phyloP scores from a whole-genome alignment of 805 yeast species.

The Osmozyma mogii region DNA sequence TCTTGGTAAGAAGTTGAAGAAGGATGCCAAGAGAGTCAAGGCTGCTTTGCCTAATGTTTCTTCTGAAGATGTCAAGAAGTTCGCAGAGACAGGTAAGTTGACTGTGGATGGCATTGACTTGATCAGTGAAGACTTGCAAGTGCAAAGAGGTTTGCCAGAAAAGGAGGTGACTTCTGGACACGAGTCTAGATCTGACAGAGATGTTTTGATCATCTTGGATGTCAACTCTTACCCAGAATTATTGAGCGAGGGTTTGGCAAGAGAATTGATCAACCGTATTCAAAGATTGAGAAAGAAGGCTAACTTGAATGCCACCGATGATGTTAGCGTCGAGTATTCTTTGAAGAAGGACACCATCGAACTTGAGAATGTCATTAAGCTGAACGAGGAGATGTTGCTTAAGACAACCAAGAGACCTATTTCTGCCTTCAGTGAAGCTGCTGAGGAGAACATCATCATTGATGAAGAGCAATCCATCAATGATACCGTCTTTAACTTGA shows the following conservation, averaged over 20 bases:
- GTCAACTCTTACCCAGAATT: slow-evolving; percentile 81
- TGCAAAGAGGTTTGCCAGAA: slow-evolving; percentile 81
- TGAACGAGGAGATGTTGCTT: slow-evolving; percentile 59
- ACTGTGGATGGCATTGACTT: slow-evolving; percentile 86
- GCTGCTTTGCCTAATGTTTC: slow-evolving; percentile 80
- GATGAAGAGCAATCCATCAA: slow-evolving; percentile 80
- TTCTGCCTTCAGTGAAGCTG: slow-evolving; percentile 37
- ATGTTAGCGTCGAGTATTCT: slow-evolving; percentile 77
- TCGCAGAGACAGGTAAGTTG: slow-evolving; percentile 63
- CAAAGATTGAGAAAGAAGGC: slow-evolving; percentile 97
- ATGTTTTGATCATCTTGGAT: slow-evolving; percentile 84
- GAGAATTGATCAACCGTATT: slow-evolving; percentile 94
- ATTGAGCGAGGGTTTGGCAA: slow-evolving; percentile 89
- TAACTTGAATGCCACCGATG: slow-evolving; percentile 92
- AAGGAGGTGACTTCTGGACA: slow-evolving; percentile 57
- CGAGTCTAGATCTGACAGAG: slow-evolving; percentile 82
- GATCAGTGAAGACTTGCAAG: slow-evolving; percentile 81
- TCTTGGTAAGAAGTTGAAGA: slow-evolving; percentile 92
- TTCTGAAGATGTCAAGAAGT: slow-evolving; percentile 75
- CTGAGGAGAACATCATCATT: slow-evolving; percentile 40
- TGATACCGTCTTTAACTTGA: slow-evolving; percentile 70
- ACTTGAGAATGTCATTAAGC: slow-evolving; percentile 51
- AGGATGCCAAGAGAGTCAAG: slow-evolving; percentile 89
- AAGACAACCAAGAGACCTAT: slow-evolving; percentile 71
- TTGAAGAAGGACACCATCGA: slow-evolving; percentile 58